Evolutionary conservation across 2,329 filamentous ascomycete species (phyloP).

Genomic region (Trichoderma polysporum): DNA sequence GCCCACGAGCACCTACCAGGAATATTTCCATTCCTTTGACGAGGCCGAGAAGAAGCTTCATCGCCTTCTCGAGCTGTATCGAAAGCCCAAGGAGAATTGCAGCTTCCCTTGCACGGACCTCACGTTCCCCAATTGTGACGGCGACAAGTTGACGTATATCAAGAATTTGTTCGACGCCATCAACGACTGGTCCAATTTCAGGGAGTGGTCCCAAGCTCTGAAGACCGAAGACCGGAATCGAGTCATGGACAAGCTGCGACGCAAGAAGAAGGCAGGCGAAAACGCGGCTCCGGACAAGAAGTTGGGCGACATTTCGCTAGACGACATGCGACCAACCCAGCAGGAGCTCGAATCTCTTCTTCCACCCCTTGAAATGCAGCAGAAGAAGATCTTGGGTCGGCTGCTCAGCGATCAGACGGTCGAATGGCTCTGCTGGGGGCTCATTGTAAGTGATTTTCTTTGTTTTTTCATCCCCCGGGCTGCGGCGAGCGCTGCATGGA

Average conservation of each 20-base stretch:
- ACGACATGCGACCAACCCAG: slow-evolving; percentile 21
- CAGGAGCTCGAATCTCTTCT: slow-evolving; percentile 19
- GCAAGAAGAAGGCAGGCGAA: not conserved
- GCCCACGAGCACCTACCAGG: slow-evolving; percentile 15
- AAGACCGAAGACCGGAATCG: slow-evolving; percentile 12
- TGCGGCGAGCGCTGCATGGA: too few species aligned
- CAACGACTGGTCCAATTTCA: slow-evolving; percentile 27
- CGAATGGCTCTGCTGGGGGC: slow-evolving; percentile 29
- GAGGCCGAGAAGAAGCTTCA: slow-evolving; percentile 18
- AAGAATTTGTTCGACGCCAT: slow-evolving; percentile 28
- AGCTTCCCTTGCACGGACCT: slow-evolving; percentile 22
- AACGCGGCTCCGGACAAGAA: not conserved
- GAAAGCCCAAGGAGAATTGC: slow-evolving; percentile 23
- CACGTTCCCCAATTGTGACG: slow-evolving; percentile 22
- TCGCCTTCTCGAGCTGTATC: slow-evolving; percentile 21
- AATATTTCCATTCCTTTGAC: slow-evolving; percentile 11
- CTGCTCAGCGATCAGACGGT: slow-evolving; percentile 26
- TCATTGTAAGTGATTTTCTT: slow-evolving; percentile 24
- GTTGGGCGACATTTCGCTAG: not conserved
- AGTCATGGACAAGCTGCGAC: slow-evolving; percentile 16
- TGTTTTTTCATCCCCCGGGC: not conserved
- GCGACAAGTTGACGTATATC: slow-evolving; percentile 20
- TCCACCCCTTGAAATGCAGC: slow-evolving; percentile 24
- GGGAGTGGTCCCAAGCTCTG: slow-evolving; percentile 28
- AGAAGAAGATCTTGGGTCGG: slow-evolving; percentile 26